phyloP scores from a whole-genome alignment of 75 land plant species.

The Chamaecyparis obtusa region DNA sequence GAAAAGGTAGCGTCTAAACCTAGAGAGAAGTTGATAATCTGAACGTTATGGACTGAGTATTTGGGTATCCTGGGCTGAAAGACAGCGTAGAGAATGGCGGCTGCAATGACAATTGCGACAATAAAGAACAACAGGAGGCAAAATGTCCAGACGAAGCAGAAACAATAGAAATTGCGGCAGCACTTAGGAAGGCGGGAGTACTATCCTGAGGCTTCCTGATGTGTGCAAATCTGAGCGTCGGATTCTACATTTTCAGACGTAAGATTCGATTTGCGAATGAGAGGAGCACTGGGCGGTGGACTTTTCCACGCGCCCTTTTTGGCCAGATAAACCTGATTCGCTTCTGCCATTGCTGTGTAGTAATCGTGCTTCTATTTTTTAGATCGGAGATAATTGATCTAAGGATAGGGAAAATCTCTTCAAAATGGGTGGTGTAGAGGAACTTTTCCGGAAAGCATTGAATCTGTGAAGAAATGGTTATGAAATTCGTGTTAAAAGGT shows the following conservation, averaged over 20 bases:
- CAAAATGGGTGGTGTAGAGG: neutral
- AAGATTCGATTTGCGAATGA: slow-evolving; percentile 8
- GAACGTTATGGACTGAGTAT: slow-evolving; percentile 52
- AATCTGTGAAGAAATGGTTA: no score
- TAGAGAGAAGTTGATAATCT: slow-evolving; percentile 25
- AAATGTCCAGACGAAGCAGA: slow-evolving; percentile 40
- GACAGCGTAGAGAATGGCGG: slow-evolving; percentile 33
- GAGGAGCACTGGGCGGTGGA: slow-evolving; percentile 16
- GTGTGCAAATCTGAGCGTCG: neutral
- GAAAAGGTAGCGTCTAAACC: slow-evolving; percentile 28
- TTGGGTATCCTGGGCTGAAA: slow-evolving; percentile 55
- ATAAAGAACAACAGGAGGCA: slow-evolving; percentile 30
- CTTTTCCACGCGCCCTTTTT: neutral
- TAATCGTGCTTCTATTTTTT: neutral
- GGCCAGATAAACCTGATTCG: slow-evolving; percentile 15
- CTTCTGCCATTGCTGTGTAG: slow-evolving; percentile 17
- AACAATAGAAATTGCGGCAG: slow-evolving; percentile 29
- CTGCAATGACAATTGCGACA: slow-evolving; percentile 13
- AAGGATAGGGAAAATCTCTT: neutral
- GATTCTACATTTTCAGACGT: neutral
- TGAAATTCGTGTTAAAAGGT: no score
- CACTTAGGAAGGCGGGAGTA: slow-evolving; percentile 34
- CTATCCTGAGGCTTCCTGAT: neutral
- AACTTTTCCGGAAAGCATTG: no score
- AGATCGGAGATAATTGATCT: no score